Base-by-base conservation (phyloP, 176 grass and related monocot species). In the Avena eriantha region DNA sequence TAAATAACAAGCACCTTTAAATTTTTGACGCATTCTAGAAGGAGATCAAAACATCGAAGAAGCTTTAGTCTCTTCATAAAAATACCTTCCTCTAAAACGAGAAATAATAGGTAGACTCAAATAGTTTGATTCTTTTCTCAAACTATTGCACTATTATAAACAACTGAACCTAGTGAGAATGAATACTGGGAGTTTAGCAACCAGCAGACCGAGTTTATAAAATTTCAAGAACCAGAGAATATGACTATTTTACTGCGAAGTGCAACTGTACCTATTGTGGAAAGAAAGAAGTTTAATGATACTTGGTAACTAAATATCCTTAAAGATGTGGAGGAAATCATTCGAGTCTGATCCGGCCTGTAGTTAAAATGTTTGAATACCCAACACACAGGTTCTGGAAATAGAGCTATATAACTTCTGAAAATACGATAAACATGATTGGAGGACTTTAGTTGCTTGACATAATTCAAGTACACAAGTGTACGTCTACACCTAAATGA, bases 91-190 rank as follows among this genome's bases (percentile, higher is more conserved):
- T n/a, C n/a, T n/a, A n/a, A n/a, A n/a, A n/a, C n/a, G n/a, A n/a
- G n/a, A n/a, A n/a, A n/a, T n/a, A n/a, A n/a, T n/a, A n/a, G n/a
- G 36, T 94, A 84, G 92, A 93, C 47, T 98, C 96, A 83, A 98
- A 95, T 82, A 87, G 84, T 92, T 95, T 94, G 86, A 93, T 98
- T 88, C 86, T 92, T 59, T 77, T 92, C 88, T 98, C 96, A 90
- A 98, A 90, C 92, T 92, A 98, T 33, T 92, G 88, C 74, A 98
- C 96, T 96, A 86, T 69, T 85, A 88, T 54, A 90, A 85, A 87
- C 66, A 88, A 89, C 64, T 87, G 21, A 88, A 77, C 72, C 63
- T 79, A 80, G 51, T 34, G 15, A 73, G 19, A 85, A 86, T 50
- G 58, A 85, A 75, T 43, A 35, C n/a, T 60, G 12, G 21, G 31